Evolutionary conservation across 495 filamentous ascomycete genomes (phyloP).

Genomic region (Penicillium ucsense): DNA sequence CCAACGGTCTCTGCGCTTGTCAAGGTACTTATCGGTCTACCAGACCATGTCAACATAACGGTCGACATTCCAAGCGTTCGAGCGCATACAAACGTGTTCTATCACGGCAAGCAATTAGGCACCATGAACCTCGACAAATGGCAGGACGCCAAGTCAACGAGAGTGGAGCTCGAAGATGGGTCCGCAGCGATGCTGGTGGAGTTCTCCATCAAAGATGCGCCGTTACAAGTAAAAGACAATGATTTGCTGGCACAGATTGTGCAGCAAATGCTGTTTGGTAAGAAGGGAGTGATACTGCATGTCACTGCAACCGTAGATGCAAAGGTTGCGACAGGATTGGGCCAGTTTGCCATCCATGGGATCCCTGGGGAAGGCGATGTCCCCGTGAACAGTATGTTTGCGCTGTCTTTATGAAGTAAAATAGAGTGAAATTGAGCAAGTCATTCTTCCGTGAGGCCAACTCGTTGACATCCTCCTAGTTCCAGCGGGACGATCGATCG

Average conservation of each 20-base stretch:
- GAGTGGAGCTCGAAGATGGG: slow-evolving; percentile 44
- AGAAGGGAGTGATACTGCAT: slow-evolving; percentile 49
- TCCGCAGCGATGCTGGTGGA: slow-evolving; percentile 56
- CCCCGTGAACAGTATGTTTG: slow-evolving; percentile 73
- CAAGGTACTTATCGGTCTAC: slow-evolving; percentile 62
- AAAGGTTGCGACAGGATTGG: slow-evolving; percentile 67
- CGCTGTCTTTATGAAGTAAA: slow-evolving; percentile 11
- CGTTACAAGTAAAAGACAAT: slow-evolving; percentile 69
- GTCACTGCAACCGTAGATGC: slow-evolving; percentile 80
- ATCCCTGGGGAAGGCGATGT: slow-evolving; percentile 82
- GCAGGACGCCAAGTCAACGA: slow-evolving; percentile 76
- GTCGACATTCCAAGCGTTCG: slow-evolving; percentile 65
- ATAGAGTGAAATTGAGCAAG: slow-evolving; percentile 11
- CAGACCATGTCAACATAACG: slow-evolving; percentile 75
- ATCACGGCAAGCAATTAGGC: slow-evolving; percentile 65
- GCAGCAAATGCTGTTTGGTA: slow-evolving; percentile 64
- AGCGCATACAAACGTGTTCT: slow-evolving; percentile 70
- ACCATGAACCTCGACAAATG: slow-evolving; percentile 66
- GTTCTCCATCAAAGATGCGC: slow-evolving; percentile 65
- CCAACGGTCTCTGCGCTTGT: slow-evolving; percentile 76
- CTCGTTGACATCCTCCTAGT: slow-evolving; percentile 19
- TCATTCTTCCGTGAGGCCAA: slow-evolving; percentile 1
- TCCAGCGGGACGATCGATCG: slow-evolving; percentile 38
- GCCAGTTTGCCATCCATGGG: slow-evolving; percentile 63
- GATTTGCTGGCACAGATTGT: slow-evolving; percentile 67